Evolutionary conservation across 306 rosid species (phyloP), one percentile per base, ranked within the genome.

Genomic region (Acacia crassicarpa): DNA sequence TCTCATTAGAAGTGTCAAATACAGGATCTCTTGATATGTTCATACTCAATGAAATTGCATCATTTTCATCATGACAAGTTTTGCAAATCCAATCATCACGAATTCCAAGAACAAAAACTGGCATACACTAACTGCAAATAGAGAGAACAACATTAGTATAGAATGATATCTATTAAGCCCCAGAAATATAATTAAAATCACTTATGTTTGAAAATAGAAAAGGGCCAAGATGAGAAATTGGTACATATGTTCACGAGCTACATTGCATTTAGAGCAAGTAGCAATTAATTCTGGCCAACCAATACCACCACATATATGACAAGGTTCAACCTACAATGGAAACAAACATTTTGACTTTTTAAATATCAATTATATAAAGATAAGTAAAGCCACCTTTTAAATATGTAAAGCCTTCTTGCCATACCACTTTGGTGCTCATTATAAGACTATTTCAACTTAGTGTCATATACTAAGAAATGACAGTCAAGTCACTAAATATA

Each of bases 61-160:
- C 79, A 4, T 41, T 43, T 27, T 46, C 58, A 46, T 76, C 13
- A 43, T 56, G 44, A 76, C 98, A 94, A 40, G 84, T 14, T 30
- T 86, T 89, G 73, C 98, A 94, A n/a, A 79, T 20, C 98, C 96
- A 94, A 9, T 66, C 44, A 6, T 81, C 74, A 9, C 85, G 89
- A 74, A 83, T n/a, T 27, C 20, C 78, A 5, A 0, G 0, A 6
- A 7, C 10, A 79, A 4, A 0, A 22, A 0, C 11, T 58, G 22
- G 67, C 90, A 88, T 89, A 86, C 97, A 94, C 77, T 91, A 91
- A 71, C 98, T 94, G 90, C 78, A 89, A 74, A 45, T 40, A 59
- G 76, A 83, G 45, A 79, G 53, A 79, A 80, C 49, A 65, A 46
- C 33, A 53, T 53, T 53, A 68, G 76, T 74, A 70, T 43, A 78